Base-by-base conservation (phyloP, 2,329 filamentous ascomycete species). In the Rhynchosporium agropyri region DNA sequence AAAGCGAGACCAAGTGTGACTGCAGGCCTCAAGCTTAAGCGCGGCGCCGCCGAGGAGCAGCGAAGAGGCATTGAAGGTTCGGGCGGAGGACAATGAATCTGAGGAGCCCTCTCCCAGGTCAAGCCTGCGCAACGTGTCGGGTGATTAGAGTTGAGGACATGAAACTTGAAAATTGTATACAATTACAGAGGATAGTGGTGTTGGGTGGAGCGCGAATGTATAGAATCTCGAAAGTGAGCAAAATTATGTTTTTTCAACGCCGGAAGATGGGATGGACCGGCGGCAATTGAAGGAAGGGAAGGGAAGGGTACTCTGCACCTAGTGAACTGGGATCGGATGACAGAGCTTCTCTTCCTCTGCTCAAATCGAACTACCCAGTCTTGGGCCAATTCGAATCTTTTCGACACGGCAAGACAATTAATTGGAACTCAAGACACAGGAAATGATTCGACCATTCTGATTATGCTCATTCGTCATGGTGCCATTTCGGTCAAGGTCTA, bases 11-110 rank as follows among this genome's bases (percentile, higher is more conserved):
- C 58, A 57, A 65, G 45, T 31, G 62, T 43, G 63, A 66, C 33
- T 36, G 9, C 67, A 67, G 67, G 69, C 33, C 28, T 29, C 65
- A n/a, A 46, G n/a, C 59, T 70, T 72, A 73, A 72, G 67, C 69
- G 69, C 64, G 60, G 63, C 65, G 65, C 64, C 64, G 43, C 51
- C 53, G 67, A 64, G 66, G 67, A 31, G 55, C 51, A 70, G 62
- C 66, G 70, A 59, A 72, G 63, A 70, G 70, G 63, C 70, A 70
- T 71, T 66, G 58, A 48, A 42, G 48, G 46, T 26, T 8, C n/a
- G n/a, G 43, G 15, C n/a, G 51, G 42, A 40, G 33, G 42, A 33
- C 29, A 33, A 50, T 61, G 59, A 54, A 54, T 36, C 54, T 60
- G 62, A 61, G 62, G 48, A 58, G 63, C 58, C 65, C 63, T 67